Evolutionary conservation across 2,329 filamentous ascomycete species (phyloP).

Genomic region (Penicillium sp.): DNA sequence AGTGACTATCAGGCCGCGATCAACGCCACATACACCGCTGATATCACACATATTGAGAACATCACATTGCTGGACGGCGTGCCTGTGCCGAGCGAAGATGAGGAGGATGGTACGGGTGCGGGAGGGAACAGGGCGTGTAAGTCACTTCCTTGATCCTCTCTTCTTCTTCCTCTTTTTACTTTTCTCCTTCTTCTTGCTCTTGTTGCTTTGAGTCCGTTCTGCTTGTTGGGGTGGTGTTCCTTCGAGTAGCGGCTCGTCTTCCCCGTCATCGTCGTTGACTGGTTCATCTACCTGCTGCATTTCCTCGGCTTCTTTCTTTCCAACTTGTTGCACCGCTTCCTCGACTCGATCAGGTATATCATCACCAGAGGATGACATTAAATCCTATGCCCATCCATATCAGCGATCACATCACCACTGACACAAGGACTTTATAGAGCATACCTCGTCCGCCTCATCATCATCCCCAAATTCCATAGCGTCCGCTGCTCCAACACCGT

Average conservation of each 20-base stretch:
- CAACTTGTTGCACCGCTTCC: neutral
- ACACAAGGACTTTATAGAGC: neutral
- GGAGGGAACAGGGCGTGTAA: neutral
- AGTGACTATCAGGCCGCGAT: neutral
- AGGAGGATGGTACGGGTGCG: neutral
- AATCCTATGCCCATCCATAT: neutral
- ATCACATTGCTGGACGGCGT: neutral
- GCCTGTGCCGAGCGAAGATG: neutral
- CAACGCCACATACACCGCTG: neutral
- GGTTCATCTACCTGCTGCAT: neutral
- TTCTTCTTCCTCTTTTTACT: neutral
- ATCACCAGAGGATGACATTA: neutral
- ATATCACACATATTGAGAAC: constrained; percentile 5
- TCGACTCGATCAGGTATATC: neutral
- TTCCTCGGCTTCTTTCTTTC: neutral
- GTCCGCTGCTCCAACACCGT: neutral
- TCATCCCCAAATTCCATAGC: neutral
- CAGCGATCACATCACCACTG: neutral
- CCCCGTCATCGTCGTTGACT: neutral
- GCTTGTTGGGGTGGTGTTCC: neutral
- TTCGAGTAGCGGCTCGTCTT: neutral
- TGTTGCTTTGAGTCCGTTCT: neutral
- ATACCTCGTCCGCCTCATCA: neutral
- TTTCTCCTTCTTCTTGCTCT: neutral
- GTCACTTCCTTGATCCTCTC: neutral